Percentiles rank a stretch among this genome's conserved stretches.
Evolutionary conservation across 1,284 basidiomycete species (phyloP).

Genomic region (Vanrija humicola): DNA sequence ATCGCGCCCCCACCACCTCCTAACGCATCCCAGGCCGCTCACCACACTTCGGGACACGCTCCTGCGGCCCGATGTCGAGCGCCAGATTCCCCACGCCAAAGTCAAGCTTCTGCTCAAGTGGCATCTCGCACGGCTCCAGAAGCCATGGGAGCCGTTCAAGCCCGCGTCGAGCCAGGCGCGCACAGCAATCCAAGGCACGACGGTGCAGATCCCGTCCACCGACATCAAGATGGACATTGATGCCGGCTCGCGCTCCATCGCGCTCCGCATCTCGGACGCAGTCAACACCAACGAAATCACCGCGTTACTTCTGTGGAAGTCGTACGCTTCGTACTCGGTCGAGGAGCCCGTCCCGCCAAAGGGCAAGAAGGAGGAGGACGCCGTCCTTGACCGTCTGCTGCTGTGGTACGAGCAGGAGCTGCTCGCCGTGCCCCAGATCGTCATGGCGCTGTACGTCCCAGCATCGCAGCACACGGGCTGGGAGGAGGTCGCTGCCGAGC

Average conservation of each 20-base stretch:
- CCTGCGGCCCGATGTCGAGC: constrained; percentile 21
- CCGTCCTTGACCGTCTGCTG: constrained; percentile 25
- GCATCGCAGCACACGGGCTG: constrained; percentile 1
- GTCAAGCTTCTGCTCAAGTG: constrained; percentile 24
- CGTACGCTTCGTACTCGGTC: constrained; percentile 30
- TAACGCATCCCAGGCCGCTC: constrained; percentile 26
- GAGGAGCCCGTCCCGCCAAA: constrained; percentile 15
- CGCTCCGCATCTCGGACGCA: constrained; percentile 21
- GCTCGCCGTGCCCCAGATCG: constrained; percentile 32
- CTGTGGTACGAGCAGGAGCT: constrained; percentile 37
- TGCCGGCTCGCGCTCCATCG: constrained; percentile 17
- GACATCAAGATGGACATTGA: constrained; percentile 22
- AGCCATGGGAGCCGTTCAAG: constrained; percentile 31
- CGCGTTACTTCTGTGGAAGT: constrained; percentile 26
- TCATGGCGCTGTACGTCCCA: constrained; percentile 21
- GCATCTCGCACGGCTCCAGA: constrained; percentile 24
- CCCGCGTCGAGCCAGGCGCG: constrained; percentile 14
- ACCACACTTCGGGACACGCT: constrained; percentile 37
- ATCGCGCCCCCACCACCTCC: neutral
- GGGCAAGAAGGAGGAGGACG: constrained; percentile 22
- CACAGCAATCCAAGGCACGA: constrained; percentile 13
- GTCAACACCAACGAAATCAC: constrained; percentile 25
- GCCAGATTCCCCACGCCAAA: constrained; percentile 21
- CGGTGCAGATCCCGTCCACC: constrained; percentile 21
- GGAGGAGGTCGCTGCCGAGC: constrained; percentile 21